Base-by-base conservation (phyloP, 257 asterid genomes). In the Petunia axillaris region DNA sequence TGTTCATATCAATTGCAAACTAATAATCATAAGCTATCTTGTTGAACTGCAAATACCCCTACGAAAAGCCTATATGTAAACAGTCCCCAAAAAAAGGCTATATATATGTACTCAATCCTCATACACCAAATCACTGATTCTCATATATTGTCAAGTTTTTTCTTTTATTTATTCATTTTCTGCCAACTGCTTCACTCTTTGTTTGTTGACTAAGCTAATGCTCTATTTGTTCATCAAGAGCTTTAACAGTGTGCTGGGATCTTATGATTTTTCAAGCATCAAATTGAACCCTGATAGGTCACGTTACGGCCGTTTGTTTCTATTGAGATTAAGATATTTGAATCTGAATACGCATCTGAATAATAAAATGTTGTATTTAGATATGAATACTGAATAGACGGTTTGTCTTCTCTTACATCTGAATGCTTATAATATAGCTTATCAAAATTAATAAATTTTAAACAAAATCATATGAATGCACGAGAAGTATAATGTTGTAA, bases 11-110 rank as follows among this genome's bases (percentile, higher is more conserved):
- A 48, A 71, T 55, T 71, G 60, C 11, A 1, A 71, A 71, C 44
- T 46, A 71, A 71, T 71, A 71, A 71, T 71, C 60, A 46, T 46
- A 46, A 70, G 77, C 77, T 25, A 5, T 71, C 77, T 65, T 73
- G 55, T 43, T 48, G 77, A 60, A 71, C 44, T 71, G 35, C 44
- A 71, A 71, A 48, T 5, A 71, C 8, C 41, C 59, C 59, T 58
- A 9, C 57, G 1, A 15, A 37, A 50, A 71, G 25, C 43, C 43
- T 48, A 48, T 8, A 25, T 25, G 25, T 25, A 25, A 25, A 25
- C 25, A 25, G 25, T 25, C 25, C 25, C 25, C 25, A 25, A 25
- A 25, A 25, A 25, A 25, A 25, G 25, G 25, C 25, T 25, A 25
- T 25, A 25, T 25, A 14, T 37, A 46, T 70, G 39, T 46, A 50